These are phyloP conservation scores for Xylaria digitata DNA, from an alignment of 2,329 filamentous ascomycete genomes.

Conservation along the genomic window DNA sequence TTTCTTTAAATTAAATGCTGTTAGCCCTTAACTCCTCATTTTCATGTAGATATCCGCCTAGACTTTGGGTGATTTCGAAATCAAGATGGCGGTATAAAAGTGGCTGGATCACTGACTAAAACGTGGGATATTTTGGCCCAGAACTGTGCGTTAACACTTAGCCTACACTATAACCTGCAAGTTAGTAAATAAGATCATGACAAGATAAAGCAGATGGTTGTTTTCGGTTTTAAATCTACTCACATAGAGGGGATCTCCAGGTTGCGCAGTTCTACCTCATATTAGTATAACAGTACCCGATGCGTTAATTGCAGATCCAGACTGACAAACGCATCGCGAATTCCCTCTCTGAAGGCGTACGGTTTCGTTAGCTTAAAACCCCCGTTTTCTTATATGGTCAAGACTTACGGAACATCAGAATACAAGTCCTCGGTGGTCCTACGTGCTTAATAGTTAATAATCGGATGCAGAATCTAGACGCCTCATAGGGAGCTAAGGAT, in stretches of 20 bases:
- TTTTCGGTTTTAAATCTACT: background rate
- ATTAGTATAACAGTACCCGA: constrained; percentile 19
- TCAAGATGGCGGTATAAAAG: background rate
- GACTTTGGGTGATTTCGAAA: background rate
- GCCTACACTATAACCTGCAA: constrained; percentile 63
- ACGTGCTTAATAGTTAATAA: constrained; percentile 9
- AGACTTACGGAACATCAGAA: constrained; percentile 97
- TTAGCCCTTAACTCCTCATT: constrained; percentile 12
- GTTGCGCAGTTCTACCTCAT: constrained; percentile 72
- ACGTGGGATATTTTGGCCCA: constrained; percentile 60
- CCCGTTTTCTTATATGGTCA: constrained; percentile 58
- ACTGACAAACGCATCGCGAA: constrained; percentile 39
- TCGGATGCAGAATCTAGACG: background rate
- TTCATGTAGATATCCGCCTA: background rate
- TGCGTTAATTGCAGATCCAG: background rate
- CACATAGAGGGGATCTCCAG: constrained; percentile 84
- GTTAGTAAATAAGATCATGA: constrained; percentile 23
- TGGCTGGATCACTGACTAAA: constrained; percentile 28
- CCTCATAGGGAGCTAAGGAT: background rate
- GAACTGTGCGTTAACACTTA: constrained; percentile 94
- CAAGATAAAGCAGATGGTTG: background rate
- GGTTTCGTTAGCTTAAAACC: constrained; percentile 4
- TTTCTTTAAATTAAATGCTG: constrained; percentile 60
- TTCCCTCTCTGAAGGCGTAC: constrained; percentile 30
- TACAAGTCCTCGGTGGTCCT: constrained; percentile 80